These are phyloP conservation scores for Pezizomycotina sp. DNA, from an alignment of 2,329 filamentous ascomycete genomes.

Conservation along the genomic window DNA sequence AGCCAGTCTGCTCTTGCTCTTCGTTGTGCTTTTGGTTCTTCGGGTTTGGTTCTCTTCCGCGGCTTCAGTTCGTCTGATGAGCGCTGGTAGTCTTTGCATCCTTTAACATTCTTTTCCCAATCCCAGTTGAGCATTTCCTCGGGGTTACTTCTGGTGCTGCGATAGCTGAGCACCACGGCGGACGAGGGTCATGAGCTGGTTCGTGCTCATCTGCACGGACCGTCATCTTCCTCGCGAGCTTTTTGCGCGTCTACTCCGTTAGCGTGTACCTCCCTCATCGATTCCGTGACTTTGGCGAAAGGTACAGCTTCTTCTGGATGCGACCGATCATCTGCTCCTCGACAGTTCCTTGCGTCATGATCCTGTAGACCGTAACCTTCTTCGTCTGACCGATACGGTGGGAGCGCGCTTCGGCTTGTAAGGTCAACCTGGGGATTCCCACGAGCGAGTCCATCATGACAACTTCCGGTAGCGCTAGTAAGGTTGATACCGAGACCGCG, in stretches of 20 bases:
- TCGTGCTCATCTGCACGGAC: constrained; percentile 37
- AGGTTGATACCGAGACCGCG: constrained; percentile 41
- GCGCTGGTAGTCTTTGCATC: constrained; percentile 39
- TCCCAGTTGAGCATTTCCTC: constrained; percentile 44
- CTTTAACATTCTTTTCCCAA: constrained; percentile 37
- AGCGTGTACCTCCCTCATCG: constrained; percentile 39
- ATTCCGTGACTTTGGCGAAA: constrained; percentile 45
- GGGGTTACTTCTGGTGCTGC: constrained; percentile 37
- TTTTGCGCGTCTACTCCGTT: constrained; percentile 20
- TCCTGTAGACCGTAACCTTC: constrained; percentile 40
- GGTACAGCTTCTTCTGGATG: constrained; percentile 45
- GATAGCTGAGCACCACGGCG: constrained; percentile 38
- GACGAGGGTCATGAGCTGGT: constrained; percentile 39
- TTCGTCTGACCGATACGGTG: constrained; percentile 40
- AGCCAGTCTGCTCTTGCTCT: constrained; percentile 41
- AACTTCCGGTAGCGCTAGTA: constrained; percentile 38
- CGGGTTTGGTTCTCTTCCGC: constrained; percentile 25
- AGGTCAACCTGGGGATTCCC: constrained; percentile 27
- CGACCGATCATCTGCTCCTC: constrained; percentile 43
- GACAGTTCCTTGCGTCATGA: constrained; percentile 41
- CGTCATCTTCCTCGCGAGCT: constrained; percentile 30
- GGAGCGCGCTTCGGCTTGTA: constrained; percentile 38
- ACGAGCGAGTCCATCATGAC: constrained; percentile 38
- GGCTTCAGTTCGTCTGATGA: constrained; percentile 28
- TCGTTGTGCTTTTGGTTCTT: constrained; percentile 30